These are phyloP conservation scores for Colletotrichum limetticola DNA, from an alignment of 2,329 filamentous ascomycete species.

Conservation along the genomic window DNA sequence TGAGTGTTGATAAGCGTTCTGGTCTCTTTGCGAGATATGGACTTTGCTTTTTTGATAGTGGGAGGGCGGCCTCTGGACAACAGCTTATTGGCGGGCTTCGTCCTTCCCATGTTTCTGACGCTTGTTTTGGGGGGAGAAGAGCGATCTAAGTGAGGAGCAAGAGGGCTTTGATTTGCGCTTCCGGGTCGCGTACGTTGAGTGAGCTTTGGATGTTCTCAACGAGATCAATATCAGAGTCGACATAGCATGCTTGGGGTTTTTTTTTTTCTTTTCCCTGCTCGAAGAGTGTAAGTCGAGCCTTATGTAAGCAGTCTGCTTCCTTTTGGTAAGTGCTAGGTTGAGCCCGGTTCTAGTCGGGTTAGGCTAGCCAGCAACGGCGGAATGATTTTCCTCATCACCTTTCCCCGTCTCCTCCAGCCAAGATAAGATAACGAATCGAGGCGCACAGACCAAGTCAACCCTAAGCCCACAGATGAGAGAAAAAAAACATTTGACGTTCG, in stretches of 20 bases:
- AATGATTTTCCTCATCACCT: not conserved
- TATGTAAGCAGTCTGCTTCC: not conserved
- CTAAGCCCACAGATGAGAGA: conserved; percentile 31
- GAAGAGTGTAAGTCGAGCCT: not conserved
- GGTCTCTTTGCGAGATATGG: conserved; percentile 73
- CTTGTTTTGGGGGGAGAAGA: too few species aligned
- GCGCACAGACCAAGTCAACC: conserved; percentile 12
- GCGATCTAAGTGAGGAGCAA: not conserved
- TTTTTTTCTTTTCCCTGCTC: not conserved
- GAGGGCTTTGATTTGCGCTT: not conserved
- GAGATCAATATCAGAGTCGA: not conserved
- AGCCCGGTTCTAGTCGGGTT: not conserved
- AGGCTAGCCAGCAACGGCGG: not conserved
- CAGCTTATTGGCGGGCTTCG: conserved; percentile 12
- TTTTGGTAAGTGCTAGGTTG: not conserved
- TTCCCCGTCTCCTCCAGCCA: not conserved
- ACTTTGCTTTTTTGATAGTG: conserved; percentile 59
- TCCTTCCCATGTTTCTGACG: conserved; percentile 25
- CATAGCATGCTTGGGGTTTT: not conserved
- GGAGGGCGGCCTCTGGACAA: conserved; percentile 67
- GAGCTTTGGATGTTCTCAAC: not conserved
- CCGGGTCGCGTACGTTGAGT: not conserved
- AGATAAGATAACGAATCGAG: not conserved
- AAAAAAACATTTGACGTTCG: conserved; percentile 5
- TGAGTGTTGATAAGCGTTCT: conserved; percentile 73